Evolutionary conservation across 495 filamentous ascomycete genomes (phyloP).

Genomic region (Xylaria sp.): DNA sequence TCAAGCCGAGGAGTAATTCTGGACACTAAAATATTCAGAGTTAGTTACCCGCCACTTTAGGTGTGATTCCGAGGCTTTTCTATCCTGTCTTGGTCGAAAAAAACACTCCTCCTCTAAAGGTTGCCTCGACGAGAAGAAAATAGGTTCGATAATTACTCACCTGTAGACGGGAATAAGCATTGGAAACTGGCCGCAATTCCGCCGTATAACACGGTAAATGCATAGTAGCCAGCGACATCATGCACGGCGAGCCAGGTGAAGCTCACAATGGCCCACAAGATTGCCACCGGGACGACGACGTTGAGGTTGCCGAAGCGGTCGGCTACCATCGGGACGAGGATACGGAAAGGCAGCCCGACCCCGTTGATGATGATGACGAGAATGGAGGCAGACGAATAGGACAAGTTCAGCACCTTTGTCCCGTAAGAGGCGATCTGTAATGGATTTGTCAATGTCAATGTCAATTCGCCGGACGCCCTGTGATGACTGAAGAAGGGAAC

Average conservation of each 20-base stretch:
- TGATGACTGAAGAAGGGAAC: constrained; percentile 16
- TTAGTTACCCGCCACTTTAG: no score
- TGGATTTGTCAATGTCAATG: constrained; percentile 7
- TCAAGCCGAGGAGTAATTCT: constrained; percentile 66
- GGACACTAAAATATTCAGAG: constrained; percentile 41
- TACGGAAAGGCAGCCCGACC: constrained; percentile 65
- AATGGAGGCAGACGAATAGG: constrained; percentile 59
- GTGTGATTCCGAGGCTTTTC: no score
- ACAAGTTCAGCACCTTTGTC: constrained; percentile 58
- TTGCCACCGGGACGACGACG: constrained; percentile 61
- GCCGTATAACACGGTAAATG: constrained; percentile 68
- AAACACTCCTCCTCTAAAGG: no score
- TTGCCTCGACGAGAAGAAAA: no score
- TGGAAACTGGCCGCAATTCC: constrained; percentile 66
- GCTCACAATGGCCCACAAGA: constrained; percentile 58
- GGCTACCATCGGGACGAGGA: constrained; percentile 65
- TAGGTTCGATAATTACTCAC: no score
- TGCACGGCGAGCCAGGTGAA: constrained; percentile 68
- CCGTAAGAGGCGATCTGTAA: constrained; percentile 58
- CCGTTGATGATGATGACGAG: constrained; percentile 74
- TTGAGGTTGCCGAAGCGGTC: constrained; percentile 72
- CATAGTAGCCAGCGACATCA: constrained; percentile 56
- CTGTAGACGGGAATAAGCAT: constrained; percentile 65
- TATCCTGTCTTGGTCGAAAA: no score
- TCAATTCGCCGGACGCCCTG: no score